Evolutionary conservation across 2,329 filamentous ascomycete species (phyloP).

Genomic region (Clonostachys rosea): DNA sequence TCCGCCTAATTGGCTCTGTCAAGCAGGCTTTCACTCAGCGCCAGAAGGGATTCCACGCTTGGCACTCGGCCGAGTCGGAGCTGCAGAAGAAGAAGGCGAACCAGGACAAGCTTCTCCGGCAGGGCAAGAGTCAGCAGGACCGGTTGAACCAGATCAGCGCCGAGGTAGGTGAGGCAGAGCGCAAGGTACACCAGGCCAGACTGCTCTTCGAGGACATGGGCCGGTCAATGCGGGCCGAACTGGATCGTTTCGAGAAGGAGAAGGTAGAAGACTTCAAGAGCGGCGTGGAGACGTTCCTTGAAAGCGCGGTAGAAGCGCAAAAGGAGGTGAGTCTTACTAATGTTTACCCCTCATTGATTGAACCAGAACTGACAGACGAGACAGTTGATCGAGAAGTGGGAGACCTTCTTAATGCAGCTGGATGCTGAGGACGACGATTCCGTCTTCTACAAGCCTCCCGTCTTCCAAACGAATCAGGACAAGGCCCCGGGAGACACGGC

Average conservation of each 20-base stretch:
- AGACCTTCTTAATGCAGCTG: conserved; percentile 94
- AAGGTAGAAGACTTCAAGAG: conserved; percentile 99
- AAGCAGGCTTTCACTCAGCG: conserved; percentile 90
- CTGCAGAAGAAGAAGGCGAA: conserved; percentile 82
- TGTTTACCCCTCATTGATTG: background rate
- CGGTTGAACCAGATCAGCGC: conserved; percentile 87
- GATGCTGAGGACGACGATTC: conserved; percentile 87
- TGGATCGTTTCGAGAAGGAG: conserved; percentile 92
- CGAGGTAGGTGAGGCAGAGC: conserved; percentile 91
- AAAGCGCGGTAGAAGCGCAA: conserved; percentile 95
- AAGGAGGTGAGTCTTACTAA: conserved; percentile 70
- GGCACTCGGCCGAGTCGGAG: conserved; percentile 88
- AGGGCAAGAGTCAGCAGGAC: conserved; percentile 95
- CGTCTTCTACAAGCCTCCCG: conserved; percentile 59
- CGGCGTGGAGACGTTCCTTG: conserved; percentile 93
- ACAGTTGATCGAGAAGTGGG: conserved; percentile 82
- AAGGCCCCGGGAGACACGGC: conserved; percentile 53
- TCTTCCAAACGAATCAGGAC: conserved; percentile 42
- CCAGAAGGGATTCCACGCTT: conserved; percentile 92
- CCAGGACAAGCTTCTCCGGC: conserved; percentile 91
- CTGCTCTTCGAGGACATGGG: conserved; percentile 98
- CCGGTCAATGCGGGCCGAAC: conserved; percentile 80
- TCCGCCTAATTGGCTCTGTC: conserved; percentile 89
- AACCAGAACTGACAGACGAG: background rate
- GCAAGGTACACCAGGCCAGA: conserved; percentile 84